Evolutionary conservation across 495 filamentous ascomycete genomes (phyloP), one percentile per base, ranked within the genome.

Genomic region (Parmelia sp.): DNA sequence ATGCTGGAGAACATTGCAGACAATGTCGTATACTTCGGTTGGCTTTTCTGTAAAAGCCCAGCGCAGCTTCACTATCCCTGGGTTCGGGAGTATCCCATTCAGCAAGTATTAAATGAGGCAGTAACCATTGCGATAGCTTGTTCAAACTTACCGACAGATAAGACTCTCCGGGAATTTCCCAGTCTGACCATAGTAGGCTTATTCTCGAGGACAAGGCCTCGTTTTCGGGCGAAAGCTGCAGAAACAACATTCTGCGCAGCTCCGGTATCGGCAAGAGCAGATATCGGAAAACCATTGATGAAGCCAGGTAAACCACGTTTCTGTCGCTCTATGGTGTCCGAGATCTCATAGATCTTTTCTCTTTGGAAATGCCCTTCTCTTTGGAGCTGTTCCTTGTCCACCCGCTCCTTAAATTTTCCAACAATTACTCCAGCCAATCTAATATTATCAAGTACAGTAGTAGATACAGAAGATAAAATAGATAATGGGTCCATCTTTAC

Each of bases 1-100:
- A 12, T 45, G 21, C 5, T 55, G 62, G 8, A 69, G 47, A n/a
- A 69, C 68, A 33, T 69, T 61, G 31, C 68, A 69, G 17, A 60
- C 36, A 33, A 69, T 59, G n/a, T 53, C 45, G 33, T 47, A 10
- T 17, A 25, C 29, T n/a, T 66, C 40, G n/a, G n/a, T 57, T 4
- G 58, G 68, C 36, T 61, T 51, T 23, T 67, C 37, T 1, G 61
- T 29, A 45, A 69, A 69, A 0, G 61, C 49, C 64, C 64, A 69
- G 5, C 55, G n/a, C 0, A 69, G 5, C 19, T 6, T 53, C 17
- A 64, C 61, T 21, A 55, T 60, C 12, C 58, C 58, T 60, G 35
- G 17, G 0, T 11, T 23, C 4, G 27, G 5, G 17, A 17, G 3
- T 39, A n/a, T 17, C 17, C 36, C 37, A 40, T 12, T 47, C 21